Conservation (phyloP, 2,329 filamentous ascomycete species). For the Colletotrichum sublineola region DNA sequence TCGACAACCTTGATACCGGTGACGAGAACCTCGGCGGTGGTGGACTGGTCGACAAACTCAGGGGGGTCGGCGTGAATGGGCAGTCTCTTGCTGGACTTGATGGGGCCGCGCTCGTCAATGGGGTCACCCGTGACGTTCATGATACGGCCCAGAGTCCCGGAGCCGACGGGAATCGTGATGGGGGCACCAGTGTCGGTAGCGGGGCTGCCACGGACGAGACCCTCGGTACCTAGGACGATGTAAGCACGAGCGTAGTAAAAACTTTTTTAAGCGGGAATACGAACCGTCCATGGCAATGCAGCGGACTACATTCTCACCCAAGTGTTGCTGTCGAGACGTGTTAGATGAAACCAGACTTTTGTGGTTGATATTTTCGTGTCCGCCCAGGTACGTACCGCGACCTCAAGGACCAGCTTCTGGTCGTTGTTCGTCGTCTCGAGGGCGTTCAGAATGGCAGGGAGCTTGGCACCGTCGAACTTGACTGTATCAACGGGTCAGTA, state of each 20-base stretch:
- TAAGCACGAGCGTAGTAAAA: conserved; percentile 40
- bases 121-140: conserved; percentile 99
- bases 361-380: conserved; percentile 19
- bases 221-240: conserved; percentile 85
- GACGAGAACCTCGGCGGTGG: conserved; percentile 93
- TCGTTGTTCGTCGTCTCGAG: conserved; percentile 91
- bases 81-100: conserved; percentile 89
- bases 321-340: conserved; percentile 82
- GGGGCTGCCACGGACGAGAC: conserved; percentile 93
- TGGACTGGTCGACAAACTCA: conserved; percentile 94
- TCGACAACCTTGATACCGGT: conserved; percentile 99
- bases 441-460: conserved; percentile 98
- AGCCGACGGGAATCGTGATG: conserved; percentile 96
- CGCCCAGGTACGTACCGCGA: conserved; percentile 76
- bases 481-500: conserved; percentile 66
- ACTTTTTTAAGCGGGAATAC: conserved; percentile 50
- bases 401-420: conserved; percentile 95
- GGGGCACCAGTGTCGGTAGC: conserved; percentile 91
- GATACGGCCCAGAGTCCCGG: conserved; percentile 95
- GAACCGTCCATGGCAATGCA: conserved; percentile 99
- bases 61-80: conserved; percentile 97
- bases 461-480: conserved; percentile 95
- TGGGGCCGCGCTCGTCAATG: conserved; percentile 98
- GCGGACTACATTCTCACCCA: conserved; percentile 98
- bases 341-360: conserved; percentile 51